Evolutionary conservation across 2,329 filamentous ascomycete genomes (phyloP), one percentile per base, ranked within the genome.

Genomic region (Helotiales sp.): DNA sequence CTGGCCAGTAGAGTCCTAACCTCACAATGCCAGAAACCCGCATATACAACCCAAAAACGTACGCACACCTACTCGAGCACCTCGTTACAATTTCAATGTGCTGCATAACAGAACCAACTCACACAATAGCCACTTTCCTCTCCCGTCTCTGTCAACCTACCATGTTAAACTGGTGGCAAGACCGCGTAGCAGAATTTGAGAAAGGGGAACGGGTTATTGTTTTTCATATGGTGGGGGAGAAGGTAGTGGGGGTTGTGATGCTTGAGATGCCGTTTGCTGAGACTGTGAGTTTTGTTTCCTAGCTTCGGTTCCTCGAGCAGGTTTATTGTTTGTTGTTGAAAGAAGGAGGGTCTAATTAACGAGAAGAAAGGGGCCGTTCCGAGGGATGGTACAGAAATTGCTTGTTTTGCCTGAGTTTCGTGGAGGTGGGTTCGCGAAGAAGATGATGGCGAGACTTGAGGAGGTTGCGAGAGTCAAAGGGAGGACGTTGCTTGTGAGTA

Each of bases 151-250:
- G 78, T 48, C 76, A 82, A 67, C 74, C 79, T 34, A 82, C 82
- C 67, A 79, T 87, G 36, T 72, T 82, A 29, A 64, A 73, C 8
- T 86, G 79, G 76, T 87, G 84, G 84, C 78, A 79, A 65, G 74
- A 77, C 22, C 73, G 77, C 24, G 77, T 81, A 53, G 72, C 76
- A 22, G 79, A 84, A 66, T 75, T 79, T 29, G 69, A 66, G 15
- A 67, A 70, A 15, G 79, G 77, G 24, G 72, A 69, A 13, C 74
- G 82, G 12, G 69, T 80, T 61, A 85, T 87, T 58, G 72, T 83
- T 54, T 73, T 87, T 47, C 76, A 84, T 27, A 69, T 84, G 38
- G 71, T 73, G 30, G 76, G 77, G 1, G 61, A 75, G 1, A 76
- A 81, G 53, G 72, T 84, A 27, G 75, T 82, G 57, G 85, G 84